Evolutionary conservation across 352 stramenopile species (phyloP).

Genomic region (Blastocystis sp.): DNA sequence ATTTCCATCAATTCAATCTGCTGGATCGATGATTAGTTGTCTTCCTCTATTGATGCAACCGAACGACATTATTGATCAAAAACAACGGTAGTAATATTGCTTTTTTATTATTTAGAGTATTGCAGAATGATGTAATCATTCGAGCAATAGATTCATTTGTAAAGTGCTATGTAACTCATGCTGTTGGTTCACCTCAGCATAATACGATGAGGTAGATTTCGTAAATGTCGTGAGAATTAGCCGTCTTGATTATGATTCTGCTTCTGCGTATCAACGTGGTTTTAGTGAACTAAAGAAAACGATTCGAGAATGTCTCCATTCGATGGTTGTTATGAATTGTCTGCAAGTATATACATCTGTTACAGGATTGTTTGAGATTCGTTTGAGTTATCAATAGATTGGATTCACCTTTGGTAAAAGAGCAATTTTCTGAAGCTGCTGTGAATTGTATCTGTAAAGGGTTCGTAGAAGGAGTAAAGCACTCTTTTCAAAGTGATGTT

Average conservation of each 20-base stretch:
- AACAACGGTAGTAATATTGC: background rate
- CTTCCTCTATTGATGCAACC: background rate
- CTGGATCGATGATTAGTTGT: background rate
- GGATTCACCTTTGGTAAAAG: background rate
- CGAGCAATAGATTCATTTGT: background rate
- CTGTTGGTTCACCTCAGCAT: background rate
- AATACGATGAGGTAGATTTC: background rate
- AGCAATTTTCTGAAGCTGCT: background rate
- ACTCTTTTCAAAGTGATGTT: background rate
- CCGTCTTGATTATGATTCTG: background rate
- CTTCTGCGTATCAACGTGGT: background rate
- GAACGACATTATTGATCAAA: background rate
- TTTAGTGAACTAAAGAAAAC: constrained; percentile 34
- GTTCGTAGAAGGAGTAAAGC: background rate
- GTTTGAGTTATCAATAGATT: background rate
- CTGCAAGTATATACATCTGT: background rate
- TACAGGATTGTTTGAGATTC: background rate
- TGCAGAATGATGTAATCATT: background rate
- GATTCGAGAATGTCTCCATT: background rate
- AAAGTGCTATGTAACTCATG: background rate
- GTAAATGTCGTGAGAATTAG: background rate
- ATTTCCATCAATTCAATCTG: background rate
- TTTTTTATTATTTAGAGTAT: background rate
- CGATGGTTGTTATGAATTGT: background rate
- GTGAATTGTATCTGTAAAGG: background rate